These are phyloP conservation scores for Bonia amplexicaulis DNA, from an alignment of 176 grass and related monocot genomes.

Conservation along the genomic window DNA sequence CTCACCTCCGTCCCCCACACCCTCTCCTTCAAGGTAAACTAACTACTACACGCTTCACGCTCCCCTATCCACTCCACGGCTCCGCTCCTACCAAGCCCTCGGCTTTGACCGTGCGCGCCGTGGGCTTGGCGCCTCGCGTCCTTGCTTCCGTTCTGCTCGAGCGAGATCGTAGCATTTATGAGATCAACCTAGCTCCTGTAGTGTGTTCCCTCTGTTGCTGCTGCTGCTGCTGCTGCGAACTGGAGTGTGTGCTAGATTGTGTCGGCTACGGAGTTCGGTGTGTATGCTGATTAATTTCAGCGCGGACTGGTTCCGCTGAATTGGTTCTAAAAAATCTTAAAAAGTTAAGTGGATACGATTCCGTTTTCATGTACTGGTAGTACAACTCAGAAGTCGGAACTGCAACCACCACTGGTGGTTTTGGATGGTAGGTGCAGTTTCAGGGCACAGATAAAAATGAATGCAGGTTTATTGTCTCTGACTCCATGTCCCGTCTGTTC, in stretches of 20 bases:
- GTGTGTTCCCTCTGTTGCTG: neutral
- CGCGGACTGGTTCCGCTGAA: neutral
- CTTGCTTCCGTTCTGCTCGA: neutral
- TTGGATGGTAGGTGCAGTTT: neutral
- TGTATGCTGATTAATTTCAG: neutral
- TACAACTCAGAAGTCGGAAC: neutral
- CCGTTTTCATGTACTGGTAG: neutral
- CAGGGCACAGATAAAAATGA: neutral
- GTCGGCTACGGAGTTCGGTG: neutral
- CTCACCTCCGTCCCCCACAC: constrained; percentile 64
- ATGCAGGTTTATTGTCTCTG: neutral
- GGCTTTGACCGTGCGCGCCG: neutral
- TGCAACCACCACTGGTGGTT: neutral
- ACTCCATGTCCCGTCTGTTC: neutral
- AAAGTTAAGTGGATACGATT: neutral
- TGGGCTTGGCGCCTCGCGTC: neutral
- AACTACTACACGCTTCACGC: neutral
- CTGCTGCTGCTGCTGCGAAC: neutral
- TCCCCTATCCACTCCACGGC: neutral
- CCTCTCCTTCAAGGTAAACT: constrained; percentile 88
- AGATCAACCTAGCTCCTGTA: too few relatives aligned
- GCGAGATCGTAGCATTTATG: neutral
- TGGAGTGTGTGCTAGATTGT: neutral
- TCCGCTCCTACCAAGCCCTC: neutral
- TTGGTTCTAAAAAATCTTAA: neutral